Conservation (phyloP, 2,329 filamentous ascomycete species). For the Fusarium lyarnte region DNA sequence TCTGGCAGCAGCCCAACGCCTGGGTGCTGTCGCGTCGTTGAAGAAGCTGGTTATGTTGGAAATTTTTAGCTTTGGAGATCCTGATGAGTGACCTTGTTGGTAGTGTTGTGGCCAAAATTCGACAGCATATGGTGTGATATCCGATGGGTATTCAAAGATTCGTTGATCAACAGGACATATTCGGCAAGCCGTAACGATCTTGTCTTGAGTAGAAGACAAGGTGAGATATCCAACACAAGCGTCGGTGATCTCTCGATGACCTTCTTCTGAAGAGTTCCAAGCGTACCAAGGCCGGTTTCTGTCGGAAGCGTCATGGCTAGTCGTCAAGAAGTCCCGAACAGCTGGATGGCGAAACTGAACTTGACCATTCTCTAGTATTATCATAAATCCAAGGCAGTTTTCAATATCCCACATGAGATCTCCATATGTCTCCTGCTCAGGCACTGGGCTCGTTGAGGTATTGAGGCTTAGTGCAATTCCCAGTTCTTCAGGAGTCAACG, state of each 20-base stretch:
- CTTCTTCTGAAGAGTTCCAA: neutral
- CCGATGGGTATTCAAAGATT: neutral
- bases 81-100: neutral
- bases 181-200: neutral
- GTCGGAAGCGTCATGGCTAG: too few relatives aligned
- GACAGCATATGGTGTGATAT: neutral
- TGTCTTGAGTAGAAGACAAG: neutral
- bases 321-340: neutral
- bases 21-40: neutral
- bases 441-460: rapidly evolving
- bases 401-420: neutral
- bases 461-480: neutral
- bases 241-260: neutral
- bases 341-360: neutral
- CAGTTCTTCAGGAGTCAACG: neutral
- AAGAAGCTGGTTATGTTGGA: neutral
- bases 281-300: neutral
- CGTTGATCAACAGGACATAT: neutral
- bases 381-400: neutral
- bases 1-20: neutral
- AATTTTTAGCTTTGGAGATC: rapidly evolving
- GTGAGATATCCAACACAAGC: neutral
- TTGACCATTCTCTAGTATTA: neutral
- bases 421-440: neutral
- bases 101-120: neutral